A percentile compares a stretch with the other conserved stretches of the same genome.
phyloP scores from a whole-genome alignment of 2,329 filamentous ascomycete species.

The Trichophyton benhamiae region DNA sequence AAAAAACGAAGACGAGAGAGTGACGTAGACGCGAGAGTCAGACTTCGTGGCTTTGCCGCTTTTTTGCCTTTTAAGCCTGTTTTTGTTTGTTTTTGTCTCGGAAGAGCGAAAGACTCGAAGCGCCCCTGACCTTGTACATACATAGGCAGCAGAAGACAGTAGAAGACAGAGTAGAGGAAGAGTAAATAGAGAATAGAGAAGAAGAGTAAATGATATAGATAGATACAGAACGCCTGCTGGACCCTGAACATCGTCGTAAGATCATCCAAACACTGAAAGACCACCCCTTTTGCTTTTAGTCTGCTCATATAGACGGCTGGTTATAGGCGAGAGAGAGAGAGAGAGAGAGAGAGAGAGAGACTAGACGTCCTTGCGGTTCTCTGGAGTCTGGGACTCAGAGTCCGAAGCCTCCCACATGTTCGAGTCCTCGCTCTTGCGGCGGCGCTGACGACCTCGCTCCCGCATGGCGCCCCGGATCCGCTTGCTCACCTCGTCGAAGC shows the following conservation, averaged over 20 bases:
- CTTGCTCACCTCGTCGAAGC: constrained; percentile 69
- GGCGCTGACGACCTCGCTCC: constrained; percentile 55
- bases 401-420: constrained; percentile 29
- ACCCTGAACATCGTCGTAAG: background rate
- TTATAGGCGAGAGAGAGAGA: background rate
- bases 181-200: too few species aligned
- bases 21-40: background rate
- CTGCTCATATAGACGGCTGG: background rate
- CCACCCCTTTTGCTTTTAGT: background rate
- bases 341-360: background rate
- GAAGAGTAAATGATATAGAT: background rate
- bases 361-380: constrained; percentile 27
- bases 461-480: constrained; percentile 78
- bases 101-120: background rate
- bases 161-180: background rate
- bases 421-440: constrained; percentile 36
- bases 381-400: constrained; percentile 24
- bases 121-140: background rate
- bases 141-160: background rate
- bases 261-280: background rate
- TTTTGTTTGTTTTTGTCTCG: constrained; percentile 1
- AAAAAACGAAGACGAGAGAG: background rate
- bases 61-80: background rate
- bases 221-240: constrained; percentile 1
- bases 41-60: background rate